Base-by-base conservation (phyloP, 257 asterid genomes). In the Catharanthus roseus region DNA sequence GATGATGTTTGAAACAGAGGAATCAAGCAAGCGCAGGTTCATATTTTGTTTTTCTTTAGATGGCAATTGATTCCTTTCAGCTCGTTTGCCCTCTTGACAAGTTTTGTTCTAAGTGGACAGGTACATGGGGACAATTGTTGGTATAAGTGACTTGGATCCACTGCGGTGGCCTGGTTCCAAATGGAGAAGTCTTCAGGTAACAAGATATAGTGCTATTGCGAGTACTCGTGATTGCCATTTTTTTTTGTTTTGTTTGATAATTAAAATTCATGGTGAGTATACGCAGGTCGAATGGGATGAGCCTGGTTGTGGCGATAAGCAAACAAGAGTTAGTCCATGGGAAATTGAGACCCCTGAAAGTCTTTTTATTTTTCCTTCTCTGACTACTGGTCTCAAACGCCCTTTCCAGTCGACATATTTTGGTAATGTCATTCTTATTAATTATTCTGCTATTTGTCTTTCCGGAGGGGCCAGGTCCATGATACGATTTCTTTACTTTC, bases 1-100 rank as follows among this genome's bases (percentile, higher is more conserved):
- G 10, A 90, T 93, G 87, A 93, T 89, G 98, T 93, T 93, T 73
- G 98, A 93, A 82, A 93, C 98, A 10, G 98, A 93, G 75, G 98
- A 93, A 83, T 93, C 98, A 34, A 85, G 86, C 66, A 91, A 91
- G 83, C 85, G 97, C 73, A 93, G 98, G 98, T 82, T 69, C 70
- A 66, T 62, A 62, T 56, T 21, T 24, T 70, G 70, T 62, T 66
- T 56, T 21, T 24, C 11, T 54, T 67, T 33, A n/a, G 18, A 18
- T 60, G 9, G 18, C 39, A 38, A 10, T 39, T 41, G 21, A 3
- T 5, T 10, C 21, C 9, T n/a, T 39, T 51, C 15, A n/a, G 42
- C 24, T 0, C 0, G 19, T 49, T n/a, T 64, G 60, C 67, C 55
- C 24, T 47, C n/a, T 9, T 5, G 28, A 65, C 34, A 16, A 33